Base-by-base conservation (phyloP, 257 asterid genomes). In the Echites panduratus region DNA sequence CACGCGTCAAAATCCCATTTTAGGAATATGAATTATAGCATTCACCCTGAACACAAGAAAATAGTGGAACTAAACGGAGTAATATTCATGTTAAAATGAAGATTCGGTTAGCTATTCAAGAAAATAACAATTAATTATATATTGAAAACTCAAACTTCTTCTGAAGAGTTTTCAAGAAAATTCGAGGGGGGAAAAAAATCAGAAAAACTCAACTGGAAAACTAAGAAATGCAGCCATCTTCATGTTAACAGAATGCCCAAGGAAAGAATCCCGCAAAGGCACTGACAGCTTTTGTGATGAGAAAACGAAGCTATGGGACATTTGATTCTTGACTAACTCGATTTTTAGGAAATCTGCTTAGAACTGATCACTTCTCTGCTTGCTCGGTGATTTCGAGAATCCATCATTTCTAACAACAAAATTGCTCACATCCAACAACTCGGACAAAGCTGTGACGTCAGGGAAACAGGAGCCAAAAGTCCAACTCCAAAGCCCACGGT, bases 231-330 rank as follows among this genome's bases (percentile, higher is more conserved):
- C 44, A 19, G 78, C 57, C 29, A 71, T 43, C 26, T 49, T 57
- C 75, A 71, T 74, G 68, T 62, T 59, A 66, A 13, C 35, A 19
- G 49, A 70, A 35, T 24, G 73, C 48, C 26, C n/a, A 27, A 57
- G 66, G n/a, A 79, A 77, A 44, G 38, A 59, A 43, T 80, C 79
- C 75, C 71, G 74, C 43, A 48, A 62, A 59, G 75, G 76, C 35
- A 77, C 41, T 20, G 77, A 70, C 24, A 56, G 24, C 4, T 71
- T 61, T 14, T 65, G 43, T 2, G 76, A 40, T 29, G 76, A n/a
- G n/a, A 59, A 52, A 74, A 52, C 43, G 84, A 82, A 66, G 71
- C n/a, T 71, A 78, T 70, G 41, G 41, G 53, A 54, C 82, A 67
- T 77, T 71, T 59, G 62, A 59, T 59, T 32, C 64, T 45, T 32